phyloP scores from a whole-genome alignment of 2,329 filamentous ascomycete genomes.

The Ramichloridium luteum region DNA sequence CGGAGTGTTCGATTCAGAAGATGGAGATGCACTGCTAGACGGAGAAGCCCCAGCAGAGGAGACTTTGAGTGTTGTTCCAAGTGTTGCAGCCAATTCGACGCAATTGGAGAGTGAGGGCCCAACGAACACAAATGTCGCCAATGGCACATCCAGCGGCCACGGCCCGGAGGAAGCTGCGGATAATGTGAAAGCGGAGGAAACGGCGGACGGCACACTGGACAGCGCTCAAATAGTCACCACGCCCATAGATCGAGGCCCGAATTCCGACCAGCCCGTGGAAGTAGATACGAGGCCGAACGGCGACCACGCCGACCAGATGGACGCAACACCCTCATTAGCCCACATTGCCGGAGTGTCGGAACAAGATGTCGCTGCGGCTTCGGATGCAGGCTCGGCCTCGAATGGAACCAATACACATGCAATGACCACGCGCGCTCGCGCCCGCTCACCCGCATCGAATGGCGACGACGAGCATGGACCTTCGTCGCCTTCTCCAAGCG shows the following conservation, averaged over 20 bases:
- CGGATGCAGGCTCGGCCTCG: constrained; percentile 32
- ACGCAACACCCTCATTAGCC: neutral
- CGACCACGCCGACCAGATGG: no score
- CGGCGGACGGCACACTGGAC: neutral
- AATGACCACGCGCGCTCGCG: constrained; percentile 44
- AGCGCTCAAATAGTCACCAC: neutral
- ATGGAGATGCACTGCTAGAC: constrained; percentile 32
- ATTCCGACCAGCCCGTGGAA: neutral
- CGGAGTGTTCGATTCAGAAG: constrained; percentile 38
- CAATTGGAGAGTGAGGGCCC: neutral
- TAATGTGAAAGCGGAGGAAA: constrained; percentile 1
- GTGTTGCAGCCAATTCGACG: neutral
- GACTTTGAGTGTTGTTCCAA: neutral
- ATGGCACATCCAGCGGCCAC: neutral
- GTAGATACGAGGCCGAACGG: no score
- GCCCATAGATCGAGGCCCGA: neutral
- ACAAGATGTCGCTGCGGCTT: constrained; percentile 6
- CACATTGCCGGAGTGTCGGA: constrained; percentile 1
- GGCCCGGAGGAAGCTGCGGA: neutral
- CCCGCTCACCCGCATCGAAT: constrained; percentile 26
- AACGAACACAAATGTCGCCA: no score
- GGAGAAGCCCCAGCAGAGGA: constrained; percentile 4
- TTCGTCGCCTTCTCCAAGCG: constrained; percentile 31
- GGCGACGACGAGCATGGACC: constrained; percentile 23
- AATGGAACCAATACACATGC: constrained; percentile 35